Conservation (phyloP, 169 alveolate species). For the Cryptosporidium ubiquitum region DNA sequence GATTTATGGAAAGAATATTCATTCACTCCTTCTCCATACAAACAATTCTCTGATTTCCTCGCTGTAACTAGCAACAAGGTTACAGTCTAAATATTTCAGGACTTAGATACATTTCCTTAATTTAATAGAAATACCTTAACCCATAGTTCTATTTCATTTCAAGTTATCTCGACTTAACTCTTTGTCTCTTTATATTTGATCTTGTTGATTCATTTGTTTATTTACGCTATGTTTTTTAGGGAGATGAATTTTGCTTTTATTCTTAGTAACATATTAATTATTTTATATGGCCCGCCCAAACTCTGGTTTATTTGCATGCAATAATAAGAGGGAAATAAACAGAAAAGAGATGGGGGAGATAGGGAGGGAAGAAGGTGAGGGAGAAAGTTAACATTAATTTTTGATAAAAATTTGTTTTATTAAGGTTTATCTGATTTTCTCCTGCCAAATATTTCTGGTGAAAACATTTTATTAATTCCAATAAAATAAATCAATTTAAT, state of each 20-base stretch:
- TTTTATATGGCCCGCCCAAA: neutral
- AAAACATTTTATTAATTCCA: too few species aligned
- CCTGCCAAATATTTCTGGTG: neutral
- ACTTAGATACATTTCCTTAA: neutral
- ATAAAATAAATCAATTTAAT: neutral
- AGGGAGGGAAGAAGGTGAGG: neutral
- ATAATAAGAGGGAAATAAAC: neutral
- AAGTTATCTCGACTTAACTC: too few species aligned
- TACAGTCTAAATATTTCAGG: slow-evolving; percentile 27
- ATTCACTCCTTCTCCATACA: slow-evolving; percentile 91
- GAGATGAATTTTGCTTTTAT: too few species aligned
- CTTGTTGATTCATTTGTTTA: neutral
- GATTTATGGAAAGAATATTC: slow-evolving; percentile 95
- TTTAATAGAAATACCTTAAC: neutral
- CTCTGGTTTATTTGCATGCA: neutral
- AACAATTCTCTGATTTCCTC: slow-evolving; percentile 94
- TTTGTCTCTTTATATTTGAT: too few species aligned
- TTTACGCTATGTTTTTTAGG: neutral
- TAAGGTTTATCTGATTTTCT: too few species aligned
- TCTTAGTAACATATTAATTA: neutral
- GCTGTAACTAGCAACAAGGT: slow-evolving; percentile 72
- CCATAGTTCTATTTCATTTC: slow-evolving; percentile 6
- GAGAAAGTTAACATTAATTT: too few species aligned
- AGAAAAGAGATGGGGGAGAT: neutral
- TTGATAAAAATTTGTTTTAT: too few species aligned